Base-by-base conservation (phyloP, 2,329 filamentous ascomycete species). In the Paraconiothyrium brasiliense region DNA sequence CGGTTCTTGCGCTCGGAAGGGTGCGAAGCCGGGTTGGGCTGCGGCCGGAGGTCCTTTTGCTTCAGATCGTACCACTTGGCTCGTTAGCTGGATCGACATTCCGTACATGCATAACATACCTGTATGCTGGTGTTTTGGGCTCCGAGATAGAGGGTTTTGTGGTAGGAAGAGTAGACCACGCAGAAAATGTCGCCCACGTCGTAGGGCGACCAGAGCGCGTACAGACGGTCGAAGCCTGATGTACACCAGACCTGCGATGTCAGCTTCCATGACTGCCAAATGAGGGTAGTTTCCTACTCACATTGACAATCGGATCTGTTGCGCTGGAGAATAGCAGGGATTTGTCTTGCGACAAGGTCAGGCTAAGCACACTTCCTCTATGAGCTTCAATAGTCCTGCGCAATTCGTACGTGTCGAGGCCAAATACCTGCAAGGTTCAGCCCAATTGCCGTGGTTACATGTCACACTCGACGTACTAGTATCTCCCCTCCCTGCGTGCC, bases 101-200 rank as follows among this genome's bases (percentile, higher is more conserved):
- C 2, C 9, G 9, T 3, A 7, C 11, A 2, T 6, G 20, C 27
- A 35, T 0, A 43, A 5, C 61, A 44, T 78, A 85, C 84, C 74
- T 97, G 94, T 56, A 97, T 95, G 43, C 91, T 93, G 8, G 93
- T 95, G 74, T 98, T 97, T 76, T 98, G 95, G 0, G 93, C 92
- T 60, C 95, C 95, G 47, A 97, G 87, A 77, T 97, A 98, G 4
- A 97, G 86, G 0, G 91, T 97, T 68, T 94, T 87, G 71, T 92
- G 84, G 67, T 89, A 86, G 7, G 88, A 82, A 4, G 93, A 97
- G 78, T 97, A 97, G 1, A 90, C 91, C n/a, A 97, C 90, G 69
- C 93, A 97, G 77, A 98, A 98, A 61, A 99, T 89, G 80, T 99
- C 95, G 62, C 95, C 95, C 44, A 97, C 92, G 71, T 98, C 95